Conservation (phyloP, 1,139 yeast species). For the Casaregolazyma suthepensis region DNA sequence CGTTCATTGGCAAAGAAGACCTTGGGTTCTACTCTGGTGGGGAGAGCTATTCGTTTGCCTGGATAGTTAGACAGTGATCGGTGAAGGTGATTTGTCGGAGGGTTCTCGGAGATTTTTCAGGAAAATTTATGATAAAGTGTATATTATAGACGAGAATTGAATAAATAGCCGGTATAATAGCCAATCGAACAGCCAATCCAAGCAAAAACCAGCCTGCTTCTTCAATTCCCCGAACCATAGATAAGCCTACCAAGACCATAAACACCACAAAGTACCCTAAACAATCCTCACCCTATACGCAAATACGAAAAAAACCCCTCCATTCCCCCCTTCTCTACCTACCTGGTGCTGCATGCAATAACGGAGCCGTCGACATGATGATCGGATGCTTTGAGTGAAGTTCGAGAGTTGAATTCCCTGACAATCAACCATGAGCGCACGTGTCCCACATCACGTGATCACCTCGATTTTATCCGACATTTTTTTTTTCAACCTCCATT, state of each 20-base stretch:
- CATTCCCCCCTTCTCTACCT: constrained; percentile 23
- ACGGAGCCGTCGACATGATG: constrained; percentile 53
- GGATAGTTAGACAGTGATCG: constrained; percentile 2
- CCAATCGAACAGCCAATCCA: no score
- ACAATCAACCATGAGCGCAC: constrained; percentile 1
- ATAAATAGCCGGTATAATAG: no score
- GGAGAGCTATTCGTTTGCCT: constrained; percentile 92
- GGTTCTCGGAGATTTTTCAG: not conserved
- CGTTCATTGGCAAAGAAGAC: constrained; percentile 98
- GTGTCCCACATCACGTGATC: not conserved
- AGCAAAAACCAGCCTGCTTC: not conserved
- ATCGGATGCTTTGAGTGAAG: not conserved
- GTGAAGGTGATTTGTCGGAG: no score
- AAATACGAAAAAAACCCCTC: not conserved
- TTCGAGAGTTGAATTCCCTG: not conserved
- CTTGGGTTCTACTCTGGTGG: constrained; percentile 97
- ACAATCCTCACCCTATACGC: not conserved
- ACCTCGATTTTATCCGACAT: no score
- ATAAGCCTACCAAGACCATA: not conserved
- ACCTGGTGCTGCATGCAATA: constrained; percentile 56
- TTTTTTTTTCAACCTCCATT: not conserved
- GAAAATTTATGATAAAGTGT: not conserved
- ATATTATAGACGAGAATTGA: not conserved
- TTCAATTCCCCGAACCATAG: not conserved
- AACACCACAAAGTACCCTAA: not conserved